These are phyloP conservation scores for Simplicillium aogashimaense DNA, from an alignment of 2,329 filamentous ascomycete genomes.

Conservation along the genomic window DNA sequence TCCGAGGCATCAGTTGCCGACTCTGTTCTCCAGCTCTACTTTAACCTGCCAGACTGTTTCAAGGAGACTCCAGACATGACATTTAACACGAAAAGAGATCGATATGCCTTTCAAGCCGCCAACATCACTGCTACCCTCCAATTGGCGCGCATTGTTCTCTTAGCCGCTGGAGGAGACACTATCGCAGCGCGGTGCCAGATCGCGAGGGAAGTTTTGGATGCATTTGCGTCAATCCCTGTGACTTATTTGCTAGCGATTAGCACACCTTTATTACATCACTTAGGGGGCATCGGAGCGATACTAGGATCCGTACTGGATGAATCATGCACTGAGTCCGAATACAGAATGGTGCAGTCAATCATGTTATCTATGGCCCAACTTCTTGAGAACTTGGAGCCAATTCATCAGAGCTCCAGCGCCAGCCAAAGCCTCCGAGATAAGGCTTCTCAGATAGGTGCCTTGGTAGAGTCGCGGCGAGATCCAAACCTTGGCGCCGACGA, in stretches of 20 bases:
- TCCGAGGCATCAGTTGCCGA: constrained; percentile 11
- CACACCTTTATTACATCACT: constrained; percentile 21
- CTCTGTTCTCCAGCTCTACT: constrained; percentile 15
- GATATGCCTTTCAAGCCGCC: constrained; percentile 23
- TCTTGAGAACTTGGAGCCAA: constrained; percentile 1
- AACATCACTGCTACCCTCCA: constrained; percentile 24
- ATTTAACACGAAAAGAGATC: constrained; percentile 16
- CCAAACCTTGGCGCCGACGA: background rate
- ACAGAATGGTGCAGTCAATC: background rate
- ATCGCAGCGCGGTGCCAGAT: constrained; percentile 19
- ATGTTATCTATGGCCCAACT: constrained; percentile 1
- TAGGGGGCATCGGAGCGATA: constrained; percentile 22
- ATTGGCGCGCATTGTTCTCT: constrained; percentile 19
- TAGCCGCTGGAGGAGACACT: constrained; percentile 15
- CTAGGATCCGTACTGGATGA: constrained; percentile 13
- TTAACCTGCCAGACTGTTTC: constrained; percentile 16
- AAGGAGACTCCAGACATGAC: constrained; percentile 16
- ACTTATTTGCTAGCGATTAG: constrained; percentile 16
- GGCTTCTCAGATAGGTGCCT: background rate
- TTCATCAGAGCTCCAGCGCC: background rate
- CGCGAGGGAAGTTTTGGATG: constrained; percentile 17
- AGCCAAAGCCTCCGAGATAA: constrained; percentile 1
- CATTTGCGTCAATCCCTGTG: constrained; percentile 12
- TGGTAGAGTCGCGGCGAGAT: background rate
- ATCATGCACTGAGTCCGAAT: background rate